Percentiles rank a stretch among this genome's conserved stretches.
Conservation (phyloP, 495 filamentous ascomycete genomes). For the Chaetomidium leptoderma region DNA sequence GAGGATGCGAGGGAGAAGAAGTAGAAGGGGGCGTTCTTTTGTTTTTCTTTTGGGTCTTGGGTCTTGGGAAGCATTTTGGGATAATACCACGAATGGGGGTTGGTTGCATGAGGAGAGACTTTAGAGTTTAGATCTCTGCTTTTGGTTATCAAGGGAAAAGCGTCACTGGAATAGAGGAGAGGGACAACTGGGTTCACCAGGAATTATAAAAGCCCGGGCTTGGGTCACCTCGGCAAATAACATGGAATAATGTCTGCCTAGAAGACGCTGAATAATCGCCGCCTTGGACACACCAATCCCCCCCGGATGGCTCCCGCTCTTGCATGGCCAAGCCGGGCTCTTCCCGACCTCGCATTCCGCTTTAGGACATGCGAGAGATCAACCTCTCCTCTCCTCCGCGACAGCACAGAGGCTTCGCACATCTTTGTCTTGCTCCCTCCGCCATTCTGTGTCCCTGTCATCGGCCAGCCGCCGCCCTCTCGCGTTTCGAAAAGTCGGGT, state of each 20-base stretch:
- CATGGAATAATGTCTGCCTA: background rate
- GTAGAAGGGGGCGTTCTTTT: background rate
- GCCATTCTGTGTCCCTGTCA: background rate
- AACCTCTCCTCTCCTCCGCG: background rate
- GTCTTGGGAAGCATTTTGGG: background rate
- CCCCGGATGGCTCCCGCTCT: background rate
- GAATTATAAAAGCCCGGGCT: too few species aligned
- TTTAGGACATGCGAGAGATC: slow-evolving; percentile 7
- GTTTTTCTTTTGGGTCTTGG: background rate
- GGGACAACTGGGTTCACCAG: too few species aligned
- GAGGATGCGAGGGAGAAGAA: slow-evolving; percentile 12
- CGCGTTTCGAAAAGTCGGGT: slow-evolving; percentile 8
- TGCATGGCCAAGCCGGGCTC: slow-evolving; percentile 5
- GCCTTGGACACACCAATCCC: background rate
- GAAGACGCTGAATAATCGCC: background rate
- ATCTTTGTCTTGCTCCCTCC: background rate
- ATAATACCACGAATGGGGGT: slow-evolving; percentile 6
- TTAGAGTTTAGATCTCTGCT: background rate
- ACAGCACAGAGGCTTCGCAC: too few species aligned
- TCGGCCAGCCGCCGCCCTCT: background rate
- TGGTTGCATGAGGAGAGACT: background rate
- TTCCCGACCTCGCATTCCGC: background rate
- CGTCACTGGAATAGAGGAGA: too few species aligned
- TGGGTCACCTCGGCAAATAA: too few species aligned
- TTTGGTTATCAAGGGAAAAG: background rate